Evolutionary conservation across 768 basidiomycete genomes (phyloP).

Genomic region (Sistotremastrum niveocremeum): DNA sequence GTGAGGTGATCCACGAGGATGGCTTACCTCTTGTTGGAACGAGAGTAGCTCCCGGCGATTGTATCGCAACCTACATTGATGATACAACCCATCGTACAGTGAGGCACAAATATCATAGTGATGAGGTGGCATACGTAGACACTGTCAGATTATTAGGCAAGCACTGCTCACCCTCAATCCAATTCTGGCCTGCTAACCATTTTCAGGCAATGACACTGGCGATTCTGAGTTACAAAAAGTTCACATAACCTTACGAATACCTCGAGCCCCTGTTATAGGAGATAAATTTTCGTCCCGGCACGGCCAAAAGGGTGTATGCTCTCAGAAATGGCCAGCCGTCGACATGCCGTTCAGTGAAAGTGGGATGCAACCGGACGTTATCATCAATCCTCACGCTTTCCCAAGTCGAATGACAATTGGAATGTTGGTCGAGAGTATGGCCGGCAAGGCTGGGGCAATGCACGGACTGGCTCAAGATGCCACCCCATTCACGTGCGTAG

Average conservation of each 20-base stretch:
- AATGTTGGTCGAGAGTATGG: slow-evolving; percentile 99
- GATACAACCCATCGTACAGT: slow-evolving; percentile 71
- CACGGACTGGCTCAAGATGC: slow-evolving; percentile 98
- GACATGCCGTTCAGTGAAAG: slow-evolving; percentile 99
- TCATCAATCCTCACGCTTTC: slow-evolving; percentile 99
- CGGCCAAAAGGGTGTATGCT: slow-evolving; percentile 99
- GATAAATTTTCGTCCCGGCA: slow-evolving; percentile 99
- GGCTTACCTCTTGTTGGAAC: slow-evolving; percentile 75
- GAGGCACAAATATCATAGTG: slow-evolving; percentile 92
- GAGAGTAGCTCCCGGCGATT: slow-evolving; percentile 57
- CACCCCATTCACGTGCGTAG: slow-evolving; percentile 85
- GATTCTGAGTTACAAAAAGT: slow-evolving; percentile 85
- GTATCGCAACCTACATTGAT: slow-evolving; percentile 77
- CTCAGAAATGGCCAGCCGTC: slow-evolving; percentile 94
- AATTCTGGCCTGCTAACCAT: neutral
- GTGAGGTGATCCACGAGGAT: slow-evolving; percentile 57
- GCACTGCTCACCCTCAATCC: slow-evolving; percentile 8
- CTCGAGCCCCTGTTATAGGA: slow-evolving; percentile 92
- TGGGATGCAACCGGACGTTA: slow-evolving; percentile 97
- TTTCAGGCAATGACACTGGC: slow-evolving; percentile 67
- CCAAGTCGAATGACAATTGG: slow-evolving; percentile 99
- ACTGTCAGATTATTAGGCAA: slow-evolving; percentile 81
- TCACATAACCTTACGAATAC: slow-evolving; percentile 85
- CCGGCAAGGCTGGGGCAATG: slow-evolving; percentile 98
- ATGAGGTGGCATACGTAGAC: slow-evolving; percentile 82